Evolutionary conservation across 2,329 filamentous ascomycete genomes (phyloP), one percentile per base, ranked within the genome.

Genomic region (Didymella segeticola): DNA sequence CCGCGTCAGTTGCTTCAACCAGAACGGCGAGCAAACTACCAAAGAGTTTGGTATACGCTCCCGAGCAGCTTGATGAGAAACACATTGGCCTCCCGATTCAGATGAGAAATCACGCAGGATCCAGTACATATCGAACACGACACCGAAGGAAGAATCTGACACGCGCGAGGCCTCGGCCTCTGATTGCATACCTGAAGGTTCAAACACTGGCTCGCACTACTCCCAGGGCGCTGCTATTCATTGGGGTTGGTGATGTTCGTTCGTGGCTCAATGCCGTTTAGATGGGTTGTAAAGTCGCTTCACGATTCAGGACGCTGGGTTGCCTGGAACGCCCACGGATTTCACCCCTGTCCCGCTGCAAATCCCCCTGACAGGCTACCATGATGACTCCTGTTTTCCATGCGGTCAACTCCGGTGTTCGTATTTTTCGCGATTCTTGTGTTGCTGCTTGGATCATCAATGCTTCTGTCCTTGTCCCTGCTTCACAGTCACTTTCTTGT

Each of bases 361-460:
- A 15, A 46, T 46, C 42, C 42, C 42, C 42, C 30, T 46, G 42
- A 46, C 26, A 31, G 30, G 19, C 37, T n/a, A 34, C 23, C 37
- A 23, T 17, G 14, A 36, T 20, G n/a, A 27, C 5, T 4, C 7
- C 22, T 22, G 14, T 12, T 38, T 33, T 6, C 20, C 3, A 5
- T 43, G 27, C 26, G 26, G 9, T 19, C 26, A 17, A 17, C 20
- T 25, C 20, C 20, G 34, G 27, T 20, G 5, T 34, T 19, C 12
- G n/a, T 17, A 14, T 30, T 30, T 11, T 14, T 30, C 9, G 4
- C 9, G 4, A 30, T 8, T 6, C 11, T 14, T 4, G 29, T 12
- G 29, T 8, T 4, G 11, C 4, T 30, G 6, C 5, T 30, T 8
- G n/a, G n/a, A n/a, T n/a, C n/a, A n/a, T n/a, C n/a, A n/a, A n/a